A percentile compares a stretch with the other conserved stretches of the same genome.
Evolutionary conservation across 352 stramenopile genomes (phyloP).

Genomic region (Globisporangium orthogonon): DNA sequence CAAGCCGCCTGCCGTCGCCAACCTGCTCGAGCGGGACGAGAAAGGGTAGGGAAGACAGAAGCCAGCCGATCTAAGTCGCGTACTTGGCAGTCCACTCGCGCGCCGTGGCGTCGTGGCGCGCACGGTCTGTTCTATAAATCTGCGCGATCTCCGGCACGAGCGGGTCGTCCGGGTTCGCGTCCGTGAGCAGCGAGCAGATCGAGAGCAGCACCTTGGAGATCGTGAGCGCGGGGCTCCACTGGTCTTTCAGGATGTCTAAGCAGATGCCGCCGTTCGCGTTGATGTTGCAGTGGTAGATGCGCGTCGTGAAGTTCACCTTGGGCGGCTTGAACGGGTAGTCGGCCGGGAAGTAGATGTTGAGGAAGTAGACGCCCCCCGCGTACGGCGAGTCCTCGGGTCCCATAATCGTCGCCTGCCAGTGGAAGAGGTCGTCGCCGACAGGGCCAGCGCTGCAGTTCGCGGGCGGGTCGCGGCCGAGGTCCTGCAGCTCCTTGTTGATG

Average conservation of each 20-base stretch:
- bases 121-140: conserved; percentile 93
- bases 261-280: conserved; percentile 99
- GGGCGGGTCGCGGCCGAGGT: conserved; percentile 93
- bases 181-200: conserved; percentile 99
- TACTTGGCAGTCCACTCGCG: conserved; percentile 98
- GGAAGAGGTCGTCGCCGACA: conserved; percentile 98
- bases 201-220: conserved; percentile 99
- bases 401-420: conserved; percentile 98
- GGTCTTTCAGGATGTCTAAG: conserved; percentile 99
- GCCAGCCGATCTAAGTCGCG: conserved; percentile 89
- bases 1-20: background rate
- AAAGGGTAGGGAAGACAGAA: background rate
- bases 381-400: conserved; percentile 98
- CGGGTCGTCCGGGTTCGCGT: conserved; percentile 99
- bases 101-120: conserved; percentile 93
- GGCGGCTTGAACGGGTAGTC: conserved; percentile 99
- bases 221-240: conserved; percentile 98
- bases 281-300: conserved; percentile 99
- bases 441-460: conserved; percentile 98
- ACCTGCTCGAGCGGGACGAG: background rate
- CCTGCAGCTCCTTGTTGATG: conserved; percentile 95
- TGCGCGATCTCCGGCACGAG: conserved; percentile 91
- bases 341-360: conserved; percentile 98
- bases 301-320: conserved; percentile 98
- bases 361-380: conserved; percentile 96